phyloP scores from a whole-genome alignment of 2,329 filamentous ascomycete genomes.

The Tetracladium maxilliforme region DNA sequence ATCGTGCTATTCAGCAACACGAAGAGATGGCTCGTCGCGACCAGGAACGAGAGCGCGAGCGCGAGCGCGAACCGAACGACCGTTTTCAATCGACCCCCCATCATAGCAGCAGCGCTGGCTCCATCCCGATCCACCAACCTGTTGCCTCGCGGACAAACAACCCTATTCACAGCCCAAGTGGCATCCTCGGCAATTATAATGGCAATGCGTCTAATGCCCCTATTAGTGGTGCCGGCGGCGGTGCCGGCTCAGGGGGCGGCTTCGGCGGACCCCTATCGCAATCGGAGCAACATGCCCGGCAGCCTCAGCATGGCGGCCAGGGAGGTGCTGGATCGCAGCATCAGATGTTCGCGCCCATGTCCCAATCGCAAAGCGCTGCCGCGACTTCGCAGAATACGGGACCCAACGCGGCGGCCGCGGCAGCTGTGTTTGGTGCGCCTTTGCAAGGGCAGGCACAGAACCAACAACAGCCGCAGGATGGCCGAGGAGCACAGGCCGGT shows the following conservation, averaged over 20 bases:
- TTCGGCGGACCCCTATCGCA: slow-evolving; percentile 42
- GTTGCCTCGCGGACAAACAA: slow-evolving; percentile 69
- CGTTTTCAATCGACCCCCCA: slow-evolving; percentile 51
- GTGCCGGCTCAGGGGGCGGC: no score
- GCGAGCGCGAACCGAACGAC: slow-evolving; percentile 47
- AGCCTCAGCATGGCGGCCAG: slow-evolving; percentile 34
- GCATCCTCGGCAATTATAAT: slow-evolving; percentile 64
- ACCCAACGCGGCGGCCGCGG: slow-evolving; percentile 42
- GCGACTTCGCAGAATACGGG: slow-evolving; percentile 35
- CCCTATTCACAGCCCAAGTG: slow-evolving; percentile 84
- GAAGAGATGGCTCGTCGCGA: slow-evolving; percentile 37
- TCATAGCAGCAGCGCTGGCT: slow-evolving; percentile 77
- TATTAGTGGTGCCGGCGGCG: no score
- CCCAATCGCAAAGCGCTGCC: slow-evolving; percentile 29
- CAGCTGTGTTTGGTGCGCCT: slow-evolving; percentile 55
- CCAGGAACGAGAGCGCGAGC: slow-evolving; percentile 44
- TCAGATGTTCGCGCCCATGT: slow-evolving; percentile 37
- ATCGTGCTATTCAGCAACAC: slow-evolving; percentile 36
- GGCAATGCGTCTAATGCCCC: slow-evolving; percentile 38
- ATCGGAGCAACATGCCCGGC: no score
- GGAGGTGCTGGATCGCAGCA: slow-evolving; percentile 24
- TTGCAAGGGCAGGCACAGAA: slow-evolving; percentile 48
- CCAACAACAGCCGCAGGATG: slow-evolving; percentile 19
- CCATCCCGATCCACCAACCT: slow-evolving; percentile 86
- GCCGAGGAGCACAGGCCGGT: no score